Conservation (phyloP, 164 flowering plant species). For the grape (Vitis vinifera) region ASM3070453v1 NC_081812.1:21510001-21510500, state of each 20-base stretch:
- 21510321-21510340: constrained; percentile 47
- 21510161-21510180: neutral
- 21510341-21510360: constrained; percentile 55
- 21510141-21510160: constrained; percentile 21
- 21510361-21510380: constrained; percentile 31
- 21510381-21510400: constrained; percentile 34
- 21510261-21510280: neutral
- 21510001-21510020: constrained; percentile 42
- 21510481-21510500: constrained; percentile 23
- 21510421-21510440: constrained; percentile 17
- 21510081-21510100: constrained; percentile 47
- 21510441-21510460: constrained; percentile 37
- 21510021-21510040: constrained; percentile 72
- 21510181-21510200: constrained; percentile 5
- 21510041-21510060: constrained; percentile 52
- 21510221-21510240: constrained; percentile 11
- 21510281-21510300: constrained; percentile 38
- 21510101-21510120: constrained; percentile 39
- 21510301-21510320: constrained; percentile 43
- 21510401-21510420: constrained; percentile 18
- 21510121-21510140: constrained; percentile 27
- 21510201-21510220: neutral
- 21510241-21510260: constrained; percentile 32
- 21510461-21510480: constrained; percentile 15
- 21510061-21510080: constrained; percentile 50